Conservation (phyloP, 331 rosid genomes). For the Pyrus hybrid region DNA sequence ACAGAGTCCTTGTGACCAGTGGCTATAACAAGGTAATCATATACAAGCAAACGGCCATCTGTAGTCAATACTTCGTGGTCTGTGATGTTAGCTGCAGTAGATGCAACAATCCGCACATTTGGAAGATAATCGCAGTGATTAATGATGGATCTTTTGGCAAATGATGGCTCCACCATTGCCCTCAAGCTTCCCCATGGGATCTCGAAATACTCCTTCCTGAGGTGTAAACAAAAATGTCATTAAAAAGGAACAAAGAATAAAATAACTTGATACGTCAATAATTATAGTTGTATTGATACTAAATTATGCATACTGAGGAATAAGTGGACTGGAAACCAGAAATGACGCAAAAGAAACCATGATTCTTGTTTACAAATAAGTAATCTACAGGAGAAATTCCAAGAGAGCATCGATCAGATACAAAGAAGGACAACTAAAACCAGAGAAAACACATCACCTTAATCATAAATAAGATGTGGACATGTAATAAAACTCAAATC, state of each 20-base stretch:
- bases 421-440: background rate
- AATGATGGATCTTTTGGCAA: slow-evolving; percentile 29
- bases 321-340: background rate
- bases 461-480: background rate
- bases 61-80: slow-evolving; percentile 25
- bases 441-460: background rate
- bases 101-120: slow-evolving; percentile 20
- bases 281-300: background rate
- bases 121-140: slow-evolving; percentile 25
- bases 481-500: background rate
- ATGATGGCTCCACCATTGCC: slow-evolving; percentile 34
- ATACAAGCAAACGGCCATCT: slow-evolving; percentile 27
- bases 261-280: background rate
- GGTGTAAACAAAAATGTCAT: background rate
- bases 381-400: background rate
- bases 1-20: slow-evolving; percentile 35
- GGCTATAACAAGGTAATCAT: slow-evolving; percentile 40
- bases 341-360: background rate
- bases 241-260: background rate
- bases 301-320: background rate
- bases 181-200: slow-evolving; percentile 40
- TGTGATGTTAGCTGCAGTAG: slow-evolving; percentile 28
- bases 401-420: background rate
- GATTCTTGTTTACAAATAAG: background rate
- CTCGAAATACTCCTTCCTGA: slow-evolving; percentile 40